Percentiles rank a stretch among this genome's conserved stretches.
Conservation (phyloP, 1,284 basidiomycete genomes). For the Moniliophthora roreri region DNA sequence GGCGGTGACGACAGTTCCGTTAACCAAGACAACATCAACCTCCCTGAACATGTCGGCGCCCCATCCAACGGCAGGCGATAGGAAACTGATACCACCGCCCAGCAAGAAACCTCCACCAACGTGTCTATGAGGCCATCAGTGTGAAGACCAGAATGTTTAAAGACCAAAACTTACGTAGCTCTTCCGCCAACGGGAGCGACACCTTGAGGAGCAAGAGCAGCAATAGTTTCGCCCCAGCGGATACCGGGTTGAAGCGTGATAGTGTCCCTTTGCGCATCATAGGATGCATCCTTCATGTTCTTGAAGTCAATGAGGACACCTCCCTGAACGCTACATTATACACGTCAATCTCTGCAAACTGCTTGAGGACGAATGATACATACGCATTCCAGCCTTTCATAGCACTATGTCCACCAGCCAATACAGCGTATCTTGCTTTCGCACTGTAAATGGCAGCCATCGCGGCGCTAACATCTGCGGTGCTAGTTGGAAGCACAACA, state of each 20-base stretch:
- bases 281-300: slow-evolving; percentile 15
- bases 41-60: slow-evolving; percentile 9
- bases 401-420: slow-evolving; percentile 23
- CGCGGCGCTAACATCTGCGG: slow-evolving; percentile 18
- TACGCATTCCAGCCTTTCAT: slow-evolving; percentile 23
- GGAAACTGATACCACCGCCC: slow-evolving; percentile 18
- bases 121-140: neutral
- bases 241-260: slow-evolving; percentile 17
- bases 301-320: slow-evolving; percentile 17
- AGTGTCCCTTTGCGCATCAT: slow-evolving; percentile 8
- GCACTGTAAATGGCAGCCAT: slow-evolving; percentile 19
- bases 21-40: slow-evolving; percentile 33
- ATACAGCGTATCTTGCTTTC: slow-evolving; percentile 20
- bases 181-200: slow-evolving; percentile 19
- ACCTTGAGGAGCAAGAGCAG: slow-evolving; percentile 11
- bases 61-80: slow-evolving; percentile 15
- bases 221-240: slow-evolving; percentile 13
- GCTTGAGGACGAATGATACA: neutral
- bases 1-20: slow-evolving; percentile 35
- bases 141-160: neutral
- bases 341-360: neutral
- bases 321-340: slow-evolving; percentile 10
- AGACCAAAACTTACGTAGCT: slow-evolving; percentile 6
- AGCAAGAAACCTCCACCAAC: slow-evolving; percentile 19
- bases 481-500: slow-evolving; percentile 18